Percentiles rank a stretch among this genome's conserved stretches.
phyloP scores from a whole-genome alignment of 2,329 filamentous ascomycete genomes.

The Coccinonectria pachysandricola region DNA sequence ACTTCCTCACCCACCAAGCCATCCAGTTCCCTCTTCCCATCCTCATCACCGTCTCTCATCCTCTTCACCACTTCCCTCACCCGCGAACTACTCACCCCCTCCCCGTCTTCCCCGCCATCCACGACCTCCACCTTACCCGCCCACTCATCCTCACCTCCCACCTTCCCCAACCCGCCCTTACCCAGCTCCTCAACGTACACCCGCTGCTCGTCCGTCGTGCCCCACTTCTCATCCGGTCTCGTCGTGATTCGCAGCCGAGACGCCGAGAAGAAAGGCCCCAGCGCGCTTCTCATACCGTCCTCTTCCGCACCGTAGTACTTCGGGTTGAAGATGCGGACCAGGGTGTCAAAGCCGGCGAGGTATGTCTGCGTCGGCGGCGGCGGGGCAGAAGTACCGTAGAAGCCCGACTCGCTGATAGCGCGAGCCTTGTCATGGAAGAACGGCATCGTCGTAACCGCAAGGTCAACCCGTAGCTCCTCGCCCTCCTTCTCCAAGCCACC shows the following conservation, averaged over 20 bases:
- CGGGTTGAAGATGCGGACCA: conserved; percentile 60
- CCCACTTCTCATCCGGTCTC: conserved; percentile 52
- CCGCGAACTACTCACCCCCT: conserved; percentile 48
- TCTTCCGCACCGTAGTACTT: conserved; percentile 50
- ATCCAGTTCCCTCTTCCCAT: too few species aligned
- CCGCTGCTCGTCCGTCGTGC: conserved; percentile 31
- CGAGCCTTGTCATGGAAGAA: conserved; percentile 65
- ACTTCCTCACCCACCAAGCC: conserved; percentile 48
- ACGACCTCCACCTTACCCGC: conserved; percentile 49
- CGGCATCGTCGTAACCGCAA: conserved; percentile 60
- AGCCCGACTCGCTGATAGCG: conserved; percentile 39
- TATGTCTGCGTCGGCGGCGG: conserved; percentile 46
- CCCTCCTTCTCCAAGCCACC: not conserved
- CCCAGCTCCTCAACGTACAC: conserved; percentile 42
- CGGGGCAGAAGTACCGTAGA: conserved; percentile 24
- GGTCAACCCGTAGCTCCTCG: conserved; percentile 38
- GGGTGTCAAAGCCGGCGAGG: conserved; percentile 65
- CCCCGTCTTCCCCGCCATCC: conserved; percentile 33
- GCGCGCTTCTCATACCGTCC: conserved; percentile 35
- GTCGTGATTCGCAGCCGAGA: conserved; percentile 55
- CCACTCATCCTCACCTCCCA: conserved; percentile 51
- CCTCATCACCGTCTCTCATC: conserved; percentile 30
- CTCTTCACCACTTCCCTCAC: conserved; percentile 47
- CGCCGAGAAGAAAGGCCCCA: conserved; percentile 53
- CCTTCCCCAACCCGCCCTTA: conserved; percentile 34